Percentiles rank a stretch among this genome's conserved stretches.
Evolutionary conservation across 2,329 filamentous ascomycete genomes (phyloP).

Genomic region (Bipolaris cookei): DNA sequence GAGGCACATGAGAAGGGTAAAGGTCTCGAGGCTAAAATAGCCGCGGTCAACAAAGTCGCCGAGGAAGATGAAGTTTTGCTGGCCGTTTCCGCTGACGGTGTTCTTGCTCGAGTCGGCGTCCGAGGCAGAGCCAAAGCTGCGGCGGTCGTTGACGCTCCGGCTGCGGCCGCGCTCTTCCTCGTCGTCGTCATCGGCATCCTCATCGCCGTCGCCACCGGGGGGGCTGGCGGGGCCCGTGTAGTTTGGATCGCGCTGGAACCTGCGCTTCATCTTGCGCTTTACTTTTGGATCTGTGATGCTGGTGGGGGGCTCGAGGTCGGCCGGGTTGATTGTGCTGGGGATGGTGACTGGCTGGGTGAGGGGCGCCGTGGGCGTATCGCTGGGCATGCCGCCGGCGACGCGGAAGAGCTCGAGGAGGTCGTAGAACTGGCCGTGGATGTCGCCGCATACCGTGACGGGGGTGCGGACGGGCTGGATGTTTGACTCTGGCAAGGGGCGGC

Average conservation of each 20-base stretch:
- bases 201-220: slow-evolving; percentile 58
- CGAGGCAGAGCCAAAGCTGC: slow-evolving; percentile 52
- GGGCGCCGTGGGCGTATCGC: slow-evolving; percentile 66
- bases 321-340: slow-evolving; percentile 79
- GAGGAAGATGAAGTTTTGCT: slow-evolving; percentile 72
- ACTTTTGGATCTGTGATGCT: slow-evolving; percentile 88
- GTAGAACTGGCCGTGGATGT: slow-evolving; percentile 99
- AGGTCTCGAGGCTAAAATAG: slow-evolving; percentile 76
- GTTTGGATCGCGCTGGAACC: slow-evolving; percentile 58
- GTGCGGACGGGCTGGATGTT: slow-evolving; percentile 98
- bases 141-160: slow-evolving; percentile 50
- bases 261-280: slow-evolving; percentile 77
- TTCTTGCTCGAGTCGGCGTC: slow-evolving; percentile 48
- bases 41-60: slow-evolving; percentile 77
- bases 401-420: slow-evolving; percentile 96
- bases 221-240: slow-evolving; percentile 61
- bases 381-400: slow-evolving; percentile 95
- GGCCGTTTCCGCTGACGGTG: slow-evolving; percentile 58
- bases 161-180: slow-evolving; percentile 57
- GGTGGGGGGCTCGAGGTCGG: slow-evolving; percentile 88
- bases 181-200: slow-evolving; percentile 52
- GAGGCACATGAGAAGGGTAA: slow-evolving; percentile 73
- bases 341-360: slow-evolving; percentile 70
- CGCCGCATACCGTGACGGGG: slow-evolving; percentile 94
- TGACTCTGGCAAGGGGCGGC: slow-evolving; percentile 68